These are phyloP conservation scores for Collybia mongolica DNA, from an alignment of 768 basidiomycete species.

Conservation along the genomic window DNA sequence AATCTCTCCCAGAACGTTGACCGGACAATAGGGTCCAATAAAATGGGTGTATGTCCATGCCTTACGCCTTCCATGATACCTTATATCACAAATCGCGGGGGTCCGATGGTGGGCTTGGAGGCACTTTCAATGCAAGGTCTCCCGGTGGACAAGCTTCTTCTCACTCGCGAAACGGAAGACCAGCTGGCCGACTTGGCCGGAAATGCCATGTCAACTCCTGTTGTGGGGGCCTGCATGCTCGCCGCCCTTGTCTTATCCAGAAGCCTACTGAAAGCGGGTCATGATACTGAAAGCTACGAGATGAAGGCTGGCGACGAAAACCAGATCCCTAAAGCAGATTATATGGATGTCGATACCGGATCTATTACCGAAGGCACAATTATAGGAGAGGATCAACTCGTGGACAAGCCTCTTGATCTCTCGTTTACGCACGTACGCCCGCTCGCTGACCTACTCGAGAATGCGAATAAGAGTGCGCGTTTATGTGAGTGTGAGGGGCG, in stretches of 20 bases:
- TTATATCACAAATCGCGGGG: conserved; percentile 93
- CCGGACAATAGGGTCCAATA: conserved; percentile 78
- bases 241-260: conserved; percentile 72
- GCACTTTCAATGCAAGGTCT: conserved; percentile 94
- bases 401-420: conserved; percentile 66
- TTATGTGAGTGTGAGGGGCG: conserved; percentile 93
- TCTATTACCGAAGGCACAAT: conserved; percentile 45
- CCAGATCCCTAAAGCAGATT: conserved; percentile 29
- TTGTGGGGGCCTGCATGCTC: conserved; percentile 88
- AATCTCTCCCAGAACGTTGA: conserved; percentile 97
- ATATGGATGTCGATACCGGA: conserved; percentile 49
- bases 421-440: conserved; percentile 47
- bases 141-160: conserved; percentile 85
- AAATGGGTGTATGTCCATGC: conserved; percentile 86
- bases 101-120: conserved; percentile 92
- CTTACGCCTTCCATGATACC: conserved; percentile 97
- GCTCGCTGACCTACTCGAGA: conserved; percentile 54
- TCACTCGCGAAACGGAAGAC: conserved; percentile 92
- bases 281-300: conserved; percentile 69
- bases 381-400: conserved; percentile 69
- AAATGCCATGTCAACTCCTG: conserved; percentile 97
- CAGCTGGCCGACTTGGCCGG: conserved; percentile 93
- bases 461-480: conserved; percentile 70
- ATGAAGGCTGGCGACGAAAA: conserved; percentile 45
- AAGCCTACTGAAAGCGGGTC: conserved; percentile 64